Base-by-base conservation (phyloP, 2,329 filamentous ascomycete genomes). In the Dryadomyces sulphureus region DNA sequence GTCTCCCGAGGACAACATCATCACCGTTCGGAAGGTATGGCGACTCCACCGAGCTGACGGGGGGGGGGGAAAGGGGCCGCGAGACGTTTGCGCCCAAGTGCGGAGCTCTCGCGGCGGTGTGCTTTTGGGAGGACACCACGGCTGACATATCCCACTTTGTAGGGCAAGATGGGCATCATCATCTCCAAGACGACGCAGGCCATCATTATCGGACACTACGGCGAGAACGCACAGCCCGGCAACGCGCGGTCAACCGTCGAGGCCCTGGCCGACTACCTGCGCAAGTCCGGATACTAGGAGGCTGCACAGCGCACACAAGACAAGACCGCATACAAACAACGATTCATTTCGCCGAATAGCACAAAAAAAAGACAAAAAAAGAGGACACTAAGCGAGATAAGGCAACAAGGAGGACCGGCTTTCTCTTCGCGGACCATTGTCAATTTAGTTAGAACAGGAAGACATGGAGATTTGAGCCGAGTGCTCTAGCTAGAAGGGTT, bases 141-240 rank as follows among this genome's bases (percentile, higher is more conserved):
- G 11, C 39, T 39, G 19, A 47, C 40, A 17, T 11, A 21, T 34
- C 2, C 14, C n/a, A 6, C 20, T 12, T 8, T 17, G n/a, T 36
- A 76, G 72, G 87, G 84, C 56, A 85, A 81, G 62, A 77, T 81
- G 61, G 92, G 92, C 54, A 67, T 94, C 58, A 72, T 82, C 60
- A 77, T 92, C 57, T 80, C 81, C 66, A 94, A 93, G 73, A 93
- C 90, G 58, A 81, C 74, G 59, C 82, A 93, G 67, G 86, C 88
- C 55, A 80, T 96, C 62, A 77, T 98, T 61, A 68, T 98, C 62
- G 84, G 79, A 55, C 87, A 94, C 71, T 87, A 96, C 73, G 73
- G 72, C 54, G 86, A 94, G 63, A 62, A 63, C 51, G 68, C 80
- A 55, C 72, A 84, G 62, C 84, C 84, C 45, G 80, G 85, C 60